phyloP scores from a whole-genome alignment of 345 rosid species.

The Lagerstroemia speciosa region DNA sequence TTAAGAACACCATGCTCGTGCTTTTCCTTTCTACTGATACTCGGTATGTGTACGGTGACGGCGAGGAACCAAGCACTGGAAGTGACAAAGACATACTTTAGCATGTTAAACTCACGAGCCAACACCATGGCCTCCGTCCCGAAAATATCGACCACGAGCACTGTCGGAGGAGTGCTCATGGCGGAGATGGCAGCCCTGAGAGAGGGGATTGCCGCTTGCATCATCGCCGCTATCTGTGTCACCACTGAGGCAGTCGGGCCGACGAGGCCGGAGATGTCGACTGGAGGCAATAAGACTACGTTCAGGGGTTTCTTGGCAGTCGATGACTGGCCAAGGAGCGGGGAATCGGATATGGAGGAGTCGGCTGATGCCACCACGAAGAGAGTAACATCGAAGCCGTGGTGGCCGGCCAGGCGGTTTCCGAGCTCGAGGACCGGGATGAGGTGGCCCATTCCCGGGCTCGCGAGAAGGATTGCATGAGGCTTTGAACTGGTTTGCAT shows the following conservation, averaged over 20 bases:
- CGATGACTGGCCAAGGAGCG: constrained; percentile 8
- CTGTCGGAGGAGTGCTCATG: constrained; percentile 29
- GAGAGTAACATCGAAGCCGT: constrained; percentile 35
- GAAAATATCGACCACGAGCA: constrained; percentile 41
- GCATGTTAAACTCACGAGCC: constrained; percentile 36
- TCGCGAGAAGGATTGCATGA: constrained; percentile 41
- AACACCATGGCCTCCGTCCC: constrained; percentile 46
- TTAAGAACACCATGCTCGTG: constrained; percentile 17
- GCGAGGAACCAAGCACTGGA: constrained; percentile 58
- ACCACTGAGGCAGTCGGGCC: constrained; percentile 21
- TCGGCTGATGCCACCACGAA: constrained; percentile 31
- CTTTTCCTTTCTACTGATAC: constrained; percentile 15
- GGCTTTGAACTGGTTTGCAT: constrained; percentile 27
- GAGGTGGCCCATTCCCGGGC: constrained; percentile 71
- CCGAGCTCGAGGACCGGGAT: constrained; percentile 58
- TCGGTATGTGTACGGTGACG: constrained; percentile 27
- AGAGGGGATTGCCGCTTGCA: constrained; percentile 32
- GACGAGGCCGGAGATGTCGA: constrained; percentile 23
- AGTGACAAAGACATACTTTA: constrained; percentile 35
- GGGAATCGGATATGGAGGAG: constrained; percentile 24
- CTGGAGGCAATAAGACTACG: constrained; percentile 29
- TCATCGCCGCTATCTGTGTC: constrained; percentile 22
- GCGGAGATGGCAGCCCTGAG: constrained; percentile 32
- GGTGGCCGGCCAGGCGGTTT: constrained; percentile 29
- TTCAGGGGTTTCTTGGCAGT: constrained; percentile 16